Evolutionary conservation across 1,139 yeast species (phyloP), one percentile per base, ranked within the genome.

Genomic region (Candida dubliniensis): DNA sequence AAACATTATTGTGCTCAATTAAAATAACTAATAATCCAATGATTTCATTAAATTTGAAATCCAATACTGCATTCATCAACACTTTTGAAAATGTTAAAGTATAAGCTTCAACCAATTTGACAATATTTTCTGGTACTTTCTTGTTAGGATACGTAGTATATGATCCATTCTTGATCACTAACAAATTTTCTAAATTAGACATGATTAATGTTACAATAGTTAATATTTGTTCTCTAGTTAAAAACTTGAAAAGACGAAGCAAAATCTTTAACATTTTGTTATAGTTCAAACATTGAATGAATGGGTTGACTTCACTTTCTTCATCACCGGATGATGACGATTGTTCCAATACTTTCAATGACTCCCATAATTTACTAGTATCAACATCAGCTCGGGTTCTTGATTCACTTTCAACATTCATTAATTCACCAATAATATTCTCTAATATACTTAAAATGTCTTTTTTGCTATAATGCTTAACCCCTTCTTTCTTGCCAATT

Each of bases 241-340:
- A 76, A 61, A 90, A 89, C 60, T 90, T 85, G 74, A 90, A 89
- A 49, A 89, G 77, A 66, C 99, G 82, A 39, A 93, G 91, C 69
- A 93, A 83, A 36, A 90, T 77, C 64, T 89, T 91, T 71, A 89
- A 82, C 47, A 96, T 95, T 69, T 93, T 93, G 59, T 87, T 88
- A 60, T 85, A 88, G 36, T 87, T 81, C 55, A 93, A 74, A 63
- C 90, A 83, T 54, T 90, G 89, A 51, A 90, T 81, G 57, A 93
- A 91, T 34, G 96, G 96, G 58, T 87, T 88, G 33, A 82, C 73
- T 48, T 69, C 74, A 12, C 66, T 59, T 52, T 67, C 74, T 43
- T 66, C 70, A 46, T 68, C 74, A 8, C 76, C 77, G 18, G 72
- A 69, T 4, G 74, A 64, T 2, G 81, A 61, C 11, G 73, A 58